Evolutionary conservation across 176 grass and related monocot genomes (phyloP).

Genomic region (Triticum turgidum): DNA sequence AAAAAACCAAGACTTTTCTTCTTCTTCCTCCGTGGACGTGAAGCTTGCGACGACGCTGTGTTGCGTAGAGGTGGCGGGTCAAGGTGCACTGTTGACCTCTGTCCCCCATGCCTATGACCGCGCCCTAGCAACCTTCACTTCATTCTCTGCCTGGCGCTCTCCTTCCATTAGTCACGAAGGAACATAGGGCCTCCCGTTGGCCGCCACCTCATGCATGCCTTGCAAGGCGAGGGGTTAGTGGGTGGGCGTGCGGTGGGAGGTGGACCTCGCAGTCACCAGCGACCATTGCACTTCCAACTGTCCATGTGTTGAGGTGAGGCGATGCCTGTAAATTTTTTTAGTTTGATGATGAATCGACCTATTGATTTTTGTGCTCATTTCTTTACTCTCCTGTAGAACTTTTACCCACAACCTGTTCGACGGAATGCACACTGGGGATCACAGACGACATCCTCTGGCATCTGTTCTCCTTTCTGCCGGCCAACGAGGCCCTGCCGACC

Average conservation of each 20-base stretch:
- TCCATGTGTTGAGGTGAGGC: neutral
- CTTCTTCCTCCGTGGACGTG: too few species aligned
- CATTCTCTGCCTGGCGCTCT: neutral
- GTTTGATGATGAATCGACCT: neutral
- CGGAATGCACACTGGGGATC: neutral
- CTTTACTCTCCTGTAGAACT: neutral
- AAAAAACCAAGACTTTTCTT: too few species aligned
- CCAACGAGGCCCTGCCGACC: neutral
- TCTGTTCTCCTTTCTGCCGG: neutral
- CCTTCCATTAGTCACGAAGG: neutral
- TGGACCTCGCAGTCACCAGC: neutral
- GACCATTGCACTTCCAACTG: neutral
- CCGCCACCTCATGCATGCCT: neutral
- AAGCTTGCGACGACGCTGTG: neutral
- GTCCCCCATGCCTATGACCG: neutral
- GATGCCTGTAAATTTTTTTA: too few species aligned
- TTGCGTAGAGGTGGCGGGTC: neutral
- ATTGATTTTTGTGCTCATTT: neutral
- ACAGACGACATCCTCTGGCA: neutral
- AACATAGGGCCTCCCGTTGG: neutral
- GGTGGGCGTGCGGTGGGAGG: neutral
- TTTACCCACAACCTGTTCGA: neutral
- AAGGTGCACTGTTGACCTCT: neutral
- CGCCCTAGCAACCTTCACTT: neutral
- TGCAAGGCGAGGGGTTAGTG: neutral